These are phyloP conservation scores for Fragosphaeria purpurea DNA, from an alignment of 2,329 filamentous ascomycete genomes.

Conservation along the genomic window DNA sequence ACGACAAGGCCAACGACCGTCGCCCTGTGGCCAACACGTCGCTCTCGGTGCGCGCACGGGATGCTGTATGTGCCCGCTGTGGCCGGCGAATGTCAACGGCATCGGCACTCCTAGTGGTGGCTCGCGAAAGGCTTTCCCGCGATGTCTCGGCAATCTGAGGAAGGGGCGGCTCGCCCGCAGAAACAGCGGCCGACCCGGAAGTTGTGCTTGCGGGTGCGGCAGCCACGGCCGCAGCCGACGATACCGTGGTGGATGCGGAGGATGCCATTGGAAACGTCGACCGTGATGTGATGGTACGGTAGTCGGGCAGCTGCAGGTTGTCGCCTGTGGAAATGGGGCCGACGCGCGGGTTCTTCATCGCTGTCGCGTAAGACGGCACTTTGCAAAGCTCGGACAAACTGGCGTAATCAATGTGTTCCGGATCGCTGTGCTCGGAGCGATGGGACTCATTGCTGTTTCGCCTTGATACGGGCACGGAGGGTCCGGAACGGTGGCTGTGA, in stretches of 20 bases:
- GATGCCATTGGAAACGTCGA: slow-evolving; percentile 40
- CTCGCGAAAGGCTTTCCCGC: slow-evolving; percentile 4
- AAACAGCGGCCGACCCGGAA: not conserved
- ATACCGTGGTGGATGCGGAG: not conserved
- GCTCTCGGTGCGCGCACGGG: not conserved
- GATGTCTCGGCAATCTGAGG: slow-evolving; percentile 21
- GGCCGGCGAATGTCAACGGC: not conserved
- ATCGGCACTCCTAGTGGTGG: not conserved
- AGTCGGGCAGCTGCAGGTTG: slow-evolving; percentile 49
- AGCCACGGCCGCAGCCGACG: not conserved
- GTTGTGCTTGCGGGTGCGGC: not conserved
- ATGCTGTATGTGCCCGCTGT: not conserved
- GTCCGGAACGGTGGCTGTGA: slow-evolving; percentile 19
- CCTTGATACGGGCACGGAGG: slow-evolving; percentile 38
- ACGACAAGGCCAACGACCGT: slow-evolving; percentile 15
- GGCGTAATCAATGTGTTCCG: slow-evolving; percentile 45
- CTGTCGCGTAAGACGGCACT: slow-evolving; percentile 69
- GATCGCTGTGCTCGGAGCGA: slow-evolving; percentile 42
- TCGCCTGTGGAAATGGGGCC: slow-evolving; percentile 40
- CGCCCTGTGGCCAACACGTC: not conserved
- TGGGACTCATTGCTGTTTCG: slow-evolving; percentile 41
- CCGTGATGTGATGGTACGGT: slow-evolving; percentile 43
- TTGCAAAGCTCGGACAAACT: slow-evolving; percentile 58
- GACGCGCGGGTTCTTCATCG: slow-evolving; percentile 51
- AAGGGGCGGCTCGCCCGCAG: slow-evolving; percentile 13